Evolutionary conservation across 768 basidiomycete species (phyloP).

Genomic region (Russula compacta): DNA sequence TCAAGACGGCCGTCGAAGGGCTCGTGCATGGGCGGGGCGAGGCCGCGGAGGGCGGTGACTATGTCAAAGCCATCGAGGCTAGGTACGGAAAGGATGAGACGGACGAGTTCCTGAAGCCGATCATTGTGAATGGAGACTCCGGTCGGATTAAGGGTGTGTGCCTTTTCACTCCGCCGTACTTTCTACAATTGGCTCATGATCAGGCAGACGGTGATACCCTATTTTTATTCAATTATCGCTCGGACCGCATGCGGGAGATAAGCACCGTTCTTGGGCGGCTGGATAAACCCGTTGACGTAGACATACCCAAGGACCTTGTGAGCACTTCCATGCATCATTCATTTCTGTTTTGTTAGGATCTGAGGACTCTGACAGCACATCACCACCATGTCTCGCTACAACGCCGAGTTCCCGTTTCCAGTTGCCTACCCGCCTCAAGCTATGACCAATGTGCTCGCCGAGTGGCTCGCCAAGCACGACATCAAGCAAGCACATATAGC

Average conservation of each 20-base stretch:
- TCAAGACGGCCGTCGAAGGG: slow-evolving; percentile 84
- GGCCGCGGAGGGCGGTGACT: slow-evolving; percentile 48
- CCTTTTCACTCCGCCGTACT: too few relatives aligned
- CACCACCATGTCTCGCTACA: slow-evolving; percentile 92
- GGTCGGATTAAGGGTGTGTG: slow-evolving; percentile 70
- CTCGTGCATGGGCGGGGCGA: slow-evolving; percentile 55
- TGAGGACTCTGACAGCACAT: slow-evolving; percentile 45
- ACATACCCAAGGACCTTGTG: slow-evolving; percentile 73
- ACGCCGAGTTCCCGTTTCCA: slow-evolving; percentile 80
- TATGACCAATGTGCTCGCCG: slow-evolving; percentile 92
- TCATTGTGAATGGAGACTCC: slow-evolving; percentile 73
- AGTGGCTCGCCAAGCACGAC: slow-evolving; percentile 75
- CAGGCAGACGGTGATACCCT: slow-evolving; percentile 70
- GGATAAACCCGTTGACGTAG: slow-evolving; percentile 77
- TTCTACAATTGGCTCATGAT: not conserved
- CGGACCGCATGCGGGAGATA: slow-evolving; percentile 93
- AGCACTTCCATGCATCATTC: slow-evolving; percentile 21
- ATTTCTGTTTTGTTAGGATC: not conserved
- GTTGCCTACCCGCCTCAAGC: slow-evolving; percentile 89
- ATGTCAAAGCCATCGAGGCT: slow-evolving; percentile 57
- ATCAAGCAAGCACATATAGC: slow-evolving; percentile 86
- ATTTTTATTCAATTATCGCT: slow-evolving; percentile 97
- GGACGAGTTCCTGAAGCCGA: slow-evolving; percentile 94
- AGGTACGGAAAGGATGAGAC: slow-evolving; percentile 81
- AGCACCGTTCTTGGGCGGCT: slow-evolving; percentile 69